Evolutionary conservation across 2,329 filamentous ascomycete genomes (phyloP).

Genomic region (Neophaeococcomyces aloes): DNA sequence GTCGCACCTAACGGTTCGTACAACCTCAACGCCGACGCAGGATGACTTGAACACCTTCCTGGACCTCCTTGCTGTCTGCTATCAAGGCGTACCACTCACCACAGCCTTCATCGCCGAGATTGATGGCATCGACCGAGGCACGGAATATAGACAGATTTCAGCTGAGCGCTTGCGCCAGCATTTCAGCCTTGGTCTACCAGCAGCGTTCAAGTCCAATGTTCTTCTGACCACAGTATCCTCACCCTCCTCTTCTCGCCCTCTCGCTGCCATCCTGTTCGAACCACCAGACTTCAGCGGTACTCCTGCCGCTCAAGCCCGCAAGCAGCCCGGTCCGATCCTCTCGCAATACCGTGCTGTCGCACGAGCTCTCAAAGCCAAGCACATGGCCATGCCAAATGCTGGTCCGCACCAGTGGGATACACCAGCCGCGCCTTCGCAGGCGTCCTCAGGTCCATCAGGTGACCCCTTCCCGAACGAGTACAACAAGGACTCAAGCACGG

Average conservation of each 20-base stretch:
- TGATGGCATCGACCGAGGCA: conserved; percentile 11
- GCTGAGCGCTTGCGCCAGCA: conserved; percentile 17
- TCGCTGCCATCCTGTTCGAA: conserved; percentile 20
- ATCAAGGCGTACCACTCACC: conserved; percentile 18
- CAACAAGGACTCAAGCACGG: conserved; percentile 21
- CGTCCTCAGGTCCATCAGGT: conserved; percentile 18
- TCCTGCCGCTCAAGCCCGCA: conserved; percentile 18
- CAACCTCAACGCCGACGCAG: conserved; percentile 2
- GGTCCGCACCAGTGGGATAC: conserved; percentile 20
- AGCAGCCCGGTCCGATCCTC: conserved; percentile 19
- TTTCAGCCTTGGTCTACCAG: conserved; percentile 20
- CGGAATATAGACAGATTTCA: conserved; percentile 13
- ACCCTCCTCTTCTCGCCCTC: conserved; percentile 12
- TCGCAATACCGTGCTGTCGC: conserved; percentile 17
- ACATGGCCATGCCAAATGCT: conserved; percentile 18
- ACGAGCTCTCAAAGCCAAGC: conserved; percentile 18
- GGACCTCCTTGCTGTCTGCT: conserved; percentile 16
- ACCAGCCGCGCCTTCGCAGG: conserved; percentile 20
- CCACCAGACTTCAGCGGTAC: conserved; percentile 21
- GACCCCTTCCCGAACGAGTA: conserved; percentile 21
- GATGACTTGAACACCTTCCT: conserved; percentile 18
- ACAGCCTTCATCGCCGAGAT: conserved; percentile 22
- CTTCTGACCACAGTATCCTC: conserved; percentile 10
- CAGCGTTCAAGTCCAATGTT: conserved; percentile 18
- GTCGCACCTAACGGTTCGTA: conserved; percentile 1